These are phyloP conservation scores for Lipomyces mesembrius DNA, from an alignment of 805 yeast species.

Conservation along the genomic window DNA sequence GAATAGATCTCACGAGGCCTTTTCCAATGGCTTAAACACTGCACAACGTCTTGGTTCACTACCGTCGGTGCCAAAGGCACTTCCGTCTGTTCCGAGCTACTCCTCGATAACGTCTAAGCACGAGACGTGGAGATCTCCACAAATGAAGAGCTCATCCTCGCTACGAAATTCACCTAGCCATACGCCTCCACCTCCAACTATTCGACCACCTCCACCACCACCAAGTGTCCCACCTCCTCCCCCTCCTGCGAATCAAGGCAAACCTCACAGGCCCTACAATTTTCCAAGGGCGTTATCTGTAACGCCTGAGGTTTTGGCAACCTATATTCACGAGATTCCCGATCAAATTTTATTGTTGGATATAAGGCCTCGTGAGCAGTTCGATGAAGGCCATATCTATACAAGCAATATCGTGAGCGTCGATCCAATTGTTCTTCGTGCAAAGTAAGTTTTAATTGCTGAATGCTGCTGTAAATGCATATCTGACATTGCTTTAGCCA, in stretches of 20 bases:
- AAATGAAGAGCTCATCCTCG: not conserved
- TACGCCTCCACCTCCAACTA: not conserved
- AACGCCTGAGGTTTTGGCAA: conserved; percentile 39
- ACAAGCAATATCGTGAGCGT: conserved; percentile 66
- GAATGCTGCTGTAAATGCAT: not conserved
- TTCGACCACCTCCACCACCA: conserved; percentile 1
- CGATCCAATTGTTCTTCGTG: conserved; percentile 68
- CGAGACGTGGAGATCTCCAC: not conserved
- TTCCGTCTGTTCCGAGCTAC: not conserved
- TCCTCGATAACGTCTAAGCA: not conserved
- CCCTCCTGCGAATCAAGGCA: not conserved
- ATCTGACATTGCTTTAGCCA: conserved; percentile 43
- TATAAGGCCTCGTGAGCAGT: conserved; percentile 64
- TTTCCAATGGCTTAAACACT: not conserved
- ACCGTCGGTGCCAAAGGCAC: conserved; percentile 12
- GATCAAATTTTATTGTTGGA: conserved; percentile 66
- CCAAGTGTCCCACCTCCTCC: not conserved
- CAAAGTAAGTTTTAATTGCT: conserved; percentile 27
- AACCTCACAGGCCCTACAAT: conserved; percentile 8
- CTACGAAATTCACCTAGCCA: not conserved
- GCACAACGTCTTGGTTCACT: not conserved
- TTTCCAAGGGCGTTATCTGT: conserved; percentile 43
- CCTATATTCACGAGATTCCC: conserved; percentile 39
- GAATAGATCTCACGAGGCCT: not conserved
- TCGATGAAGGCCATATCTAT: conserved; percentile 65